Percentiles rank a stretch among this genome's conserved stretches.
Evolutionary conservation across 202 grass and related monocot genomes (phyloP).

Genomic region (Zoysia matrella): DNA sequence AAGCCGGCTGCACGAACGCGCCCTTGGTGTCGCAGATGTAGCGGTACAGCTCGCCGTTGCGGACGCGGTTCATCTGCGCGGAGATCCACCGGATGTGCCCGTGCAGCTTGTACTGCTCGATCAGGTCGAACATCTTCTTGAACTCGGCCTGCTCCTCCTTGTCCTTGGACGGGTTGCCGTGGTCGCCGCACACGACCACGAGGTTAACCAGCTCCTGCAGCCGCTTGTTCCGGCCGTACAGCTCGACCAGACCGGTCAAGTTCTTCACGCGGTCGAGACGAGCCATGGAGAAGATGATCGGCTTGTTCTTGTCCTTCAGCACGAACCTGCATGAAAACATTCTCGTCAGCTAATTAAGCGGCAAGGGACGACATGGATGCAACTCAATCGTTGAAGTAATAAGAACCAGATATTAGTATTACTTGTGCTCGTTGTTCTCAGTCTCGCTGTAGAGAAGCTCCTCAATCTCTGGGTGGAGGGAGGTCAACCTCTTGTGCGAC

Average conservation of each 20-base stretch:
- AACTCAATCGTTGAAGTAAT: background rate
- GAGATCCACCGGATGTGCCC: slow-evolving; percentile 97
- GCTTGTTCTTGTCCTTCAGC: slow-evolving; percentile 59
- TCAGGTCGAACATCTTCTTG: slow-evolving; percentile 92
- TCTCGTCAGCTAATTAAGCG: slow-evolving; percentile 5
- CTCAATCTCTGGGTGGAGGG: slow-evolving; percentile 95
- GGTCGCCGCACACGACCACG: slow-evolving; percentile 93
- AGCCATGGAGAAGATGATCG: slow-evolving; percentile 80
- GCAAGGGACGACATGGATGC: background rate
- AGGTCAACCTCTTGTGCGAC: slow-evolving; percentile 82
- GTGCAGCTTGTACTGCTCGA: slow-evolving; percentile 82
- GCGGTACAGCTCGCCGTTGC: slow-evolving; percentile 93
- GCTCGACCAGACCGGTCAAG: slow-evolving; percentile 89
- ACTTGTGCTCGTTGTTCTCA: slow-evolving; percentile 87
- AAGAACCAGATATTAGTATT: slow-evolving; percentile 28
- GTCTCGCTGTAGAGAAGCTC: slow-evolving; percentile 78
- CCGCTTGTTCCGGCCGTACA: slow-evolving; percentile 74
- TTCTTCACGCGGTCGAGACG: slow-evolving; percentile 96
- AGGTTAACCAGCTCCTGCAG: slow-evolving; percentile 93
- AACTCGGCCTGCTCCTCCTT: slow-evolving; percentile 95
- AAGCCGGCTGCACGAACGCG: slow-evolving; percentile 86
- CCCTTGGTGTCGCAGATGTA: slow-evolving; percentile 92
- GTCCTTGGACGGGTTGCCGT: slow-evolving; percentile 90
- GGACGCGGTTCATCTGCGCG: slow-evolving; percentile 98
- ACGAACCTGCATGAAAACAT: slow-evolving; percentile 61